These are phyloP conservation scores for Xerocomus nothofagi DNA, from an alignment of 1,284 basidiomycete genomes.

Conservation along the genomic window DNA sequence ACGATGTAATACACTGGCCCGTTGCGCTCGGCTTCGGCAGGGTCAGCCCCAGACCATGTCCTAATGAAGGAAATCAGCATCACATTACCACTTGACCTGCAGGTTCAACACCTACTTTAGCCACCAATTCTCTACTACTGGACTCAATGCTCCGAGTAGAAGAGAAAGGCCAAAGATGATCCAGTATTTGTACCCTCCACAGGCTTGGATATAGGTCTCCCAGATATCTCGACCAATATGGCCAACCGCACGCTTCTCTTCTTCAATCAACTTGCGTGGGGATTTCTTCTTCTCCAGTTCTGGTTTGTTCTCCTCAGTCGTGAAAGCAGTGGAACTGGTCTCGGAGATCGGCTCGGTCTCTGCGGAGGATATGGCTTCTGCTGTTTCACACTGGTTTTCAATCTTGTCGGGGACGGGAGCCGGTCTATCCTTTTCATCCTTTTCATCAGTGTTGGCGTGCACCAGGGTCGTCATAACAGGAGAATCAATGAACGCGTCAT, in stretches of 20 bases:
- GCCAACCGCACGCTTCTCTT: slow-evolving; percentile 87
- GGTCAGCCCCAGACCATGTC: slow-evolving; percentile 62
- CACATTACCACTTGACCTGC: not conserved
- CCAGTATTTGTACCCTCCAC: slow-evolving; percentile 74
- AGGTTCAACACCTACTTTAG: slow-evolving; percentile 49
- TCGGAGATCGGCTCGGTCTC: slow-evolving; percentile 44
- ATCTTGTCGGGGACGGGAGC: slow-evolving; percentile 12
- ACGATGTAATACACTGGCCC: slow-evolving; percentile 72
- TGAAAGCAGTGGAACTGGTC: slow-evolving; percentile 48
- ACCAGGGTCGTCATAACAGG: slow-evolving; percentile 67
- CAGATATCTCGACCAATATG: slow-evolving; percentile 79
- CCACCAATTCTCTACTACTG: slow-evolving; percentile 85
- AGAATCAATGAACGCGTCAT: slow-evolving; percentile 66
- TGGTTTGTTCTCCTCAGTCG: slow-evolving; percentile 28
- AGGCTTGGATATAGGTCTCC: slow-evolving; percentile 75
- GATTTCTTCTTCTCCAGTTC: slow-evolving; percentile 60
- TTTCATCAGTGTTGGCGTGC: slow-evolving; percentile 51
- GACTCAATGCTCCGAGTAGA: slow-evolving; percentile 65
- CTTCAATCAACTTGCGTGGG: slow-evolving; percentile 85
- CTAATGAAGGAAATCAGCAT: slow-evolving; percentile 36
- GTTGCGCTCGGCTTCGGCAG: slow-evolving; percentile 40
- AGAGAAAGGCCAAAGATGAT: slow-evolving; percentile 59
- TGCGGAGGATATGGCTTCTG: slow-evolving; percentile 6
- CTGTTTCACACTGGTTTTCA: slow-evolving; percentile 5
- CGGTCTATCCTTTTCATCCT: slow-evolving; percentile 30